Base-by-base conservation (phyloP, 2,329 filamentous ascomycete species). In the Knufia fluminis region DNA sequence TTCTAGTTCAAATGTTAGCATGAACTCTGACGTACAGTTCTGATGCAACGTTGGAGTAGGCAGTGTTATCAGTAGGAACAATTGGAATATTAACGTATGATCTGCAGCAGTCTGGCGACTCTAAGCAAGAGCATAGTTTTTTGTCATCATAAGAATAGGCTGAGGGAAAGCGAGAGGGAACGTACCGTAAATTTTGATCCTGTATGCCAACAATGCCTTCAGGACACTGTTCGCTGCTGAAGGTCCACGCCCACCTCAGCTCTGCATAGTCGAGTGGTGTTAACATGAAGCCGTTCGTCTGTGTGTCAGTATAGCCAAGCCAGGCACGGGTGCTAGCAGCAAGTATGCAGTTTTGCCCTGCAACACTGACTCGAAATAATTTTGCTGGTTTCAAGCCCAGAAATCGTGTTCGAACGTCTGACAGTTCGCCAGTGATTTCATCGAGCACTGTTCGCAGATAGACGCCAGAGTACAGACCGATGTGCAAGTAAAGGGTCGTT, bases 131-230 rank as follows among this genome's bases (percentile, higher is more conserved):
- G 56, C 58, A 64, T 76, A 75, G 76, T 68, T 55, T 47, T 51
- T 70, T 68, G 75, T 86, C 83, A 85, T 86, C 80, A 83, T 75
- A 61, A 55, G 58, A 60, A 52, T 48, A 52, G 17, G 17, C 10
- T 38, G 48, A 46, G 52, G 24, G 43, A 33, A 42, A 33, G 44
- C 12, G 19, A 36, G 43, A 48, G 12, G 42, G 43, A 54, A 71
- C 78, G 54, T 81, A 94, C 89, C 88, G 79, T 57, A 94, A 68
- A 64, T 88, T 92, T 66, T 91, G 85, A 42, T 83, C 87, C 68
- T 94, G 86, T 53, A 96, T 91, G 52, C 89, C 90, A 48, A 96
- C 91, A 75, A 96, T 91, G 49, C 90, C 90, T 68, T 96, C 86
- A 38, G 85, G 82, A 61, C 90, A 95, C 66, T 95, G 86, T 64